Evolutionary conservation across 2,329 filamentous ascomycete genomes (phyloP).

Genomic region (Dothideomycetes sp.): DNA sequence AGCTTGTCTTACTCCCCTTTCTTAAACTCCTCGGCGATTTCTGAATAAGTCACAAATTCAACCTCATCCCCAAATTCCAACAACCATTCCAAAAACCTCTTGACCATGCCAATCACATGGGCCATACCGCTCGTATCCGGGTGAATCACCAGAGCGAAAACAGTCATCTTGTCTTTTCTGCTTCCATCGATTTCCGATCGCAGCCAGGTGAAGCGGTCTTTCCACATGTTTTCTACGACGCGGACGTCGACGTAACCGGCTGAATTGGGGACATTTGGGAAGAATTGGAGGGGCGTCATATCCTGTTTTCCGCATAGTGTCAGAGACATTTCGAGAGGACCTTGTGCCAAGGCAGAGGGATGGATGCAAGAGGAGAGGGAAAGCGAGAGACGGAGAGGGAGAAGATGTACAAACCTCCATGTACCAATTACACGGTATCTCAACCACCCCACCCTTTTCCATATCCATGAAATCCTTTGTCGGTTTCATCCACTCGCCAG

Average conservation of each 20-base stretch:
- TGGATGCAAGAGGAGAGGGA: no score
- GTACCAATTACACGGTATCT: conserved; percentile 45
- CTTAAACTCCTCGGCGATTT: conserved; percentile 34
- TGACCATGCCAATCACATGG: conserved; percentile 51
- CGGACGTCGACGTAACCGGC: conserved; percentile 50
- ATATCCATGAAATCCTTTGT: conserved; percentile 22
- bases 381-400: no score
- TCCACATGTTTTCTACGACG: conserved; percentile 53
- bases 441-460: conserved; percentile 30
- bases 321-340: neutral
- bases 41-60: conserved; percentile 37
- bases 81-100: conserved; percentile 44
- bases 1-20: no score
- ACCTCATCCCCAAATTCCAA: conserved; percentile 37
- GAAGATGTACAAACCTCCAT: conserved; percentile 25
- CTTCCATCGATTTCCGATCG: conserved; percentile 29
- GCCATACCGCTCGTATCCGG: conserved; percentile 53
- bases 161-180: conserved; percentile 27
- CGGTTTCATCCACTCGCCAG: conserved; percentile 39
- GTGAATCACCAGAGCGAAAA: conserved; percentile 48
- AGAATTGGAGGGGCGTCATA: conserved; percentile 42
- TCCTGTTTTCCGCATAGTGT: conserved; percentile 22
- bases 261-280: conserved; percentile 40
- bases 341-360: no score
- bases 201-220: conserved; percentile 50